phyloP scores from a whole-genome alignment of 768 basidiomycete genomes.

The Ramaria rubella region DNA sequence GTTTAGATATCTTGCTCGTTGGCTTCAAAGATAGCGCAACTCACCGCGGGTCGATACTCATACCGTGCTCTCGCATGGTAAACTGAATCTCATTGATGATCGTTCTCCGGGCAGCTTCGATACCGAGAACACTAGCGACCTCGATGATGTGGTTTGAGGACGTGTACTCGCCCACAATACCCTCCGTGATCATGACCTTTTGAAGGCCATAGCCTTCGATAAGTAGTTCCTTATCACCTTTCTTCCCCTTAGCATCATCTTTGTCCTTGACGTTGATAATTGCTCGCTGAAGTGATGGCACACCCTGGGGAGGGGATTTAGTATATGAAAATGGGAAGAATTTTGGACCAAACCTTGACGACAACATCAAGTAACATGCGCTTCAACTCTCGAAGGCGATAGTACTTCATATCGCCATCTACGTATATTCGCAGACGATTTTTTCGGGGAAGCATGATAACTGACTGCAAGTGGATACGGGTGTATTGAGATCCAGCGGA shows the following conservation, averaged over 20 bases:
- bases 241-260: conserved; percentile 68
- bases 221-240: conserved; percentile 84
- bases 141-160: conserved; percentile 98
- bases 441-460: conserved; percentile 68
- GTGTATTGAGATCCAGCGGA: neutral
- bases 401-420: conserved; percentile 72
- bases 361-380: conserved; percentile 78
- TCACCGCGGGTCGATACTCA: conserved; percentile 91
- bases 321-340: neutral
- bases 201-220: conserved; percentile 97
- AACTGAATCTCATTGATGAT: conserved; percentile 97
- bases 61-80: conserved; percentile 95
- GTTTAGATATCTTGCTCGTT: neutral
- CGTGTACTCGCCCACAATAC: conserved; percentile 87
- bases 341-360: conserved; percentile 59
- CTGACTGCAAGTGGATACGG: conserved; percentile 49
- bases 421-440: conserved; percentile 75
- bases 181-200: conserved; percentile 96
- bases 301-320: conserved; percentile 50
- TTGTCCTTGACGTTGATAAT: conserved; percentile 96
- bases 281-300: conserved; percentile 80
- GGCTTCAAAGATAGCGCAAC: neutral
- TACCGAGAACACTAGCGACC: conserved; percentile 90
- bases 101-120: conserved; percentile 89
- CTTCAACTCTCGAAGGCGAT: conserved; percentile 79